These are phyloP conservation scores for Pyricularia grisea DNA, from an alignment of 2,329 filamentous ascomycete genomes.

Conservation along the genomic window DNA sequence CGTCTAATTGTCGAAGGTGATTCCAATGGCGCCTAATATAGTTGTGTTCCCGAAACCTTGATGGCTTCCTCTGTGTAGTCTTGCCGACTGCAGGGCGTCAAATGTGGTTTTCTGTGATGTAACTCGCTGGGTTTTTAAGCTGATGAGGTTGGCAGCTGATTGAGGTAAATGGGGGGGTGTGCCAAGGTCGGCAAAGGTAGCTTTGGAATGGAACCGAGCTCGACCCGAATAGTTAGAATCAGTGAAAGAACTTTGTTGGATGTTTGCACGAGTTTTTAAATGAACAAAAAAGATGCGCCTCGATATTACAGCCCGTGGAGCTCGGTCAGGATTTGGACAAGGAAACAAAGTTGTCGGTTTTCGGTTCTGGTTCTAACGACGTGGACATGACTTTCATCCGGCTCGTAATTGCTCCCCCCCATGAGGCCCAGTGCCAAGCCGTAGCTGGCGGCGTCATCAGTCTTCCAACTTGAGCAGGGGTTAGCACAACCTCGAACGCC, in stretches of 20 bases:
- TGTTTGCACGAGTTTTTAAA: neutral
- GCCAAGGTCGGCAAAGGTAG: neutral
- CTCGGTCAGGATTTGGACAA: neutral
- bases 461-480: neutral
- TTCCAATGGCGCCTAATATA: neutral
- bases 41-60: neutral
- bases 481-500: neutral
- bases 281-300: neutral
- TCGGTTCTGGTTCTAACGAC: neutral
- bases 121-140: neutral
- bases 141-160: neutral
- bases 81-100: neutral
- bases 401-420: neutral
- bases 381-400: neutral
- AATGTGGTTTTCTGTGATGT: neutral
- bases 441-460: constrained; percentile 1
- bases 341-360: neutral
- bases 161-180: neutral
- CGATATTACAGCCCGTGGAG: neutral
- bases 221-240: neutral
- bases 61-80: neutral
- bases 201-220: neutral
- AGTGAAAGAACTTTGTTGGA: neutral
- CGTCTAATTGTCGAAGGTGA: neutral
- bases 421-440: neutral